Conservation (phyloP, 2,329 filamentous ascomycete genomes). For the Monosporascus sp. region DNA sequence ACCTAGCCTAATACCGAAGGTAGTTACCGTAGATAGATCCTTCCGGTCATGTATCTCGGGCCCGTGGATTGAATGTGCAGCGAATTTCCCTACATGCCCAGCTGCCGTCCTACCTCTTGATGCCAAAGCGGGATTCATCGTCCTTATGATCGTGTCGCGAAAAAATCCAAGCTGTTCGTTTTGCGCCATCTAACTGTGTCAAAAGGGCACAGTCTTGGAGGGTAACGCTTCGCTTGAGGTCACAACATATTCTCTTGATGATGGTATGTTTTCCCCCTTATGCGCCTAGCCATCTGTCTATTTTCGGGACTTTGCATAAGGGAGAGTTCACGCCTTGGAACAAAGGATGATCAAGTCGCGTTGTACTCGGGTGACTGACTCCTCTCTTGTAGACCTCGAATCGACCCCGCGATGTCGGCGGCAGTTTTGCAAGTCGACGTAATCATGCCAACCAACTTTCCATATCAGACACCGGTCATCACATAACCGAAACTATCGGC, state of each 20-base stretch:
- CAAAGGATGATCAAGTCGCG: not conserved
- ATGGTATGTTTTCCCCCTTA: constrained; percentile 20
- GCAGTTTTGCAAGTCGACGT: constrained; percentile 53
- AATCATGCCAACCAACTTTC: constrained; percentile 55
- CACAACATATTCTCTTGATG: constrained; percentile 21
- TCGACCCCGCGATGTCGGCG: constrained; percentile 51
- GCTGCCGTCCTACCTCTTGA: not conserved
- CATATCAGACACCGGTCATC: constrained; percentile 84
- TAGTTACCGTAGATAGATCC: not conserved
- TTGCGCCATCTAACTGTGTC: constrained; percentile 20
- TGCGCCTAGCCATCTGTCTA: constrained; percentile 7
- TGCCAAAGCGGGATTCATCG: constrained; percentile 5
- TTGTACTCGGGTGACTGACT: not conserved
- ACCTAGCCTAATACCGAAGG: not conserved
- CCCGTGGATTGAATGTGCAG: not conserved
- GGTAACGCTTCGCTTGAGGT: constrained; percentile 22
- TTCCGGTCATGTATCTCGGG: not conserved
- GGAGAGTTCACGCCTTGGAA: not conserved
- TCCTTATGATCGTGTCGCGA: constrained; percentile 24
- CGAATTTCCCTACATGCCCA: not conserved
- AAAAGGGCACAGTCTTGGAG: constrained; percentile 19
- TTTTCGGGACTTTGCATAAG: not conserved
- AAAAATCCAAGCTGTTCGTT: constrained; percentile 15
- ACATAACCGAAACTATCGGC: constrained; percentile 90
- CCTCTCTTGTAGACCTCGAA: constrained; percentile 46